A percentile compares a stretch with the other conserved stretches of the same genome.
These are phyloP conservation scores for Eurotiales sp. DNA, from an alignment of 2,329 filamentous ascomycete genomes.

Conservation along the genomic window DNA sequence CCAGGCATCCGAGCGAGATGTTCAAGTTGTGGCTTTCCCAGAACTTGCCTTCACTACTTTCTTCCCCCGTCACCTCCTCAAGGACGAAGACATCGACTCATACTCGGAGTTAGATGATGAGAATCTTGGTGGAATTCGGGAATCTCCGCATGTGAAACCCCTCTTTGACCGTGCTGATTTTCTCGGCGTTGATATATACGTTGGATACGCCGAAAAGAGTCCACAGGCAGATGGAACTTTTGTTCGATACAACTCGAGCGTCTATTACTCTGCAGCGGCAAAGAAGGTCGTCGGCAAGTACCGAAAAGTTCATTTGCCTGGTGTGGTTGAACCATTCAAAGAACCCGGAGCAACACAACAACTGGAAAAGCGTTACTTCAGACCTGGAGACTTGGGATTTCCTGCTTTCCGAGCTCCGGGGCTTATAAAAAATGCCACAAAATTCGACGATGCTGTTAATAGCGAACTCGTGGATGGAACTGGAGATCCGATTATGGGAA, in stretches of 20 bases:
- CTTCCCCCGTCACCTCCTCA: conserved; percentile 50
- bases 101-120: conserved; percentile 50
- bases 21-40: conserved; percentile 51
- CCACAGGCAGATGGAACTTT: conserved; percentile 28
- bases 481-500: conserved; percentile 48
- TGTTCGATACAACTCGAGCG: conserved; percentile 47
- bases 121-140: conserved; percentile 17
- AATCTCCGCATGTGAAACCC: conserved; percentile 43
- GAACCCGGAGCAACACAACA: conserved; percentile 50
- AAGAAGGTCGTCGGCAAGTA: conserved; percentile 49
- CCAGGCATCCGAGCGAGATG: conserved; percentile 41
- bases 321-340: conserved; percentile 49
- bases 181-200: conserved; percentile 49
- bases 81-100: conserved; percentile 41
- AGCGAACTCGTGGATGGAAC: conserved; percentile 31
- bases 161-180: conserved; percentile 48
- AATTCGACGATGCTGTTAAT: not conserved
- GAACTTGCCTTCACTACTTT: conserved; percentile 55
- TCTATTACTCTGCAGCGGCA: conserved; percentile 49
- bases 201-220: conserved; percentile 52
- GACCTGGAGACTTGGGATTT: conserved; percentile 52
- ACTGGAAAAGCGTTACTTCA: conserved; percentile 55
- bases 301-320: conserved; percentile 54
- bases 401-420: conserved; percentile 50
- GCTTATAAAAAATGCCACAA: not conserved